phyloP scores from a whole-genome alignment of 2,329 filamentous ascomycete species.

The Pezicula rhizophila region DNA sequence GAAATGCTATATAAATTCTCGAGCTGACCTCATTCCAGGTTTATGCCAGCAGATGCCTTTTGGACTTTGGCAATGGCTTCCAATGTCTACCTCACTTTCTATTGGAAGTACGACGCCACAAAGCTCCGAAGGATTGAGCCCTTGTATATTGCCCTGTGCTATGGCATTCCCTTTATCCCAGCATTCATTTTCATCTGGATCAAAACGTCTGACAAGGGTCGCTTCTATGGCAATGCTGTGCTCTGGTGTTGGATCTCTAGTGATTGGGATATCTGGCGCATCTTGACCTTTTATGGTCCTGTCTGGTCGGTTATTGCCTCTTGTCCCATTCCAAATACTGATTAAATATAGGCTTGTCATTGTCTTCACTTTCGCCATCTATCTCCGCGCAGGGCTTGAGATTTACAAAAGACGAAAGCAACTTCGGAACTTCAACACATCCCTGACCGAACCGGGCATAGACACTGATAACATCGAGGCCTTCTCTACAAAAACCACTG shows the following conservation, averaged over 20 bases:
- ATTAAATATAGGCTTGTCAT: conserved; percentile 48
- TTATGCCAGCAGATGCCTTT: conserved; percentile 68
- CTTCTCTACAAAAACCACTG: conserved; percentile 50
- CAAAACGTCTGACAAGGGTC: conserved; percentile 41
- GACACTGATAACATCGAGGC: conserved; percentile 31
- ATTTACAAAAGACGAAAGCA: conserved; percentile 63
- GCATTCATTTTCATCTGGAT: conserved; percentile 64
- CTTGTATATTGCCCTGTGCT: conserved; percentile 63
- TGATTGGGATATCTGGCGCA: conserved; percentile 65
- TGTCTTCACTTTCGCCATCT: conserved; percentile 56
- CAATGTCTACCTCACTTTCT: conserved; percentile 80
- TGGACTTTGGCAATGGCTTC: conserved; percentile 79
- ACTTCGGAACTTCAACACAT: conserved; percentile 43
- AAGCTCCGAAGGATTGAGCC: conserved; percentile 63
- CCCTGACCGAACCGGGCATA: conserved; percentile 34
- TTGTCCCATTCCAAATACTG: conserved; percentile 2
- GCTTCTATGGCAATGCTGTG: conserved; percentile 67
- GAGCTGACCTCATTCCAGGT: conserved; percentile 42
- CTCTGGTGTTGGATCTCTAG: conserved; percentile 76
- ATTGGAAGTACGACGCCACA: conserved; percentile 61
- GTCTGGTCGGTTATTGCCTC: conserved; percentile 47
- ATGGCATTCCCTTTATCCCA: conserved; percentile 66
- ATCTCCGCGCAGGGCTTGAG: conserved; percentile 57
- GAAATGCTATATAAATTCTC: neutral
- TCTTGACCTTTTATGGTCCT: conserved; percentile 69